phyloP scores from a whole-genome alignment of 2,329 filamentous ascomycete genomes.

The Neofusicoccum ribis region DNA sequence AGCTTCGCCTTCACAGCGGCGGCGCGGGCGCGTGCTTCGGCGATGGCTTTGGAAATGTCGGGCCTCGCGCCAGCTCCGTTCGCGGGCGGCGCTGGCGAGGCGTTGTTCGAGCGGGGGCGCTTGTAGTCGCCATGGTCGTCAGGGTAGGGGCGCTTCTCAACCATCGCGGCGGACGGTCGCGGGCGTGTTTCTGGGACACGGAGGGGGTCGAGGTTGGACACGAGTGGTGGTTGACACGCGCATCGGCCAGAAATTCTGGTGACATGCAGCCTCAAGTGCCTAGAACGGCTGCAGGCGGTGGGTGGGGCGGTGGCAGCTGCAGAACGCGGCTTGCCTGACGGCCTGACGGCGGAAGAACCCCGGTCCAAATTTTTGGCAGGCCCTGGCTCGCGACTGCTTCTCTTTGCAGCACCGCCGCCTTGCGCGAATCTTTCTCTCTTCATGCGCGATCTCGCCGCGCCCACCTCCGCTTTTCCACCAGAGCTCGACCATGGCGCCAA shows the following conservation, averaged over 20 bases:
- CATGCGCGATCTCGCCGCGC: constrained; percentile 13
- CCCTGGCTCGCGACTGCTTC: background rate
- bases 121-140: constrained; percentile 43
- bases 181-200: background rate
- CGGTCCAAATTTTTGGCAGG: constrained; percentile 19
- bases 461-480: background rate
- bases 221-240: background rate
- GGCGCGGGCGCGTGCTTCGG: constrained; percentile 23
- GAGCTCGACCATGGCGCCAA: constrained; percentile 1
- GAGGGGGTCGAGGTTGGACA: background rate
- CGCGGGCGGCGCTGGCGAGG: constrained; percentile 33
- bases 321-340: background rate
- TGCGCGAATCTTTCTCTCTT: constrained; percentile 1
- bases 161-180: constrained; percentile 30
- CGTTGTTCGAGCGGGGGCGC: constrained; percentile 39
- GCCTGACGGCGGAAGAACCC: background rate
- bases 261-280: background rate
- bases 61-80: constrained; percentile 23
- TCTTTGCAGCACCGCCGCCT: background rate
- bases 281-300: background rate
- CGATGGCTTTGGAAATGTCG: constrained; percentile 32
- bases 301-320: constrained; percentile 4
- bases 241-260: constrained; percentile 7
- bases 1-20: constrained; percentile 36
- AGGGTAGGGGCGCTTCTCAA: constrained; percentile 46